Conservation (phyloP, 2,329 filamentous ascomycete species). For the Dothideomycetidae sp. region DNA sequence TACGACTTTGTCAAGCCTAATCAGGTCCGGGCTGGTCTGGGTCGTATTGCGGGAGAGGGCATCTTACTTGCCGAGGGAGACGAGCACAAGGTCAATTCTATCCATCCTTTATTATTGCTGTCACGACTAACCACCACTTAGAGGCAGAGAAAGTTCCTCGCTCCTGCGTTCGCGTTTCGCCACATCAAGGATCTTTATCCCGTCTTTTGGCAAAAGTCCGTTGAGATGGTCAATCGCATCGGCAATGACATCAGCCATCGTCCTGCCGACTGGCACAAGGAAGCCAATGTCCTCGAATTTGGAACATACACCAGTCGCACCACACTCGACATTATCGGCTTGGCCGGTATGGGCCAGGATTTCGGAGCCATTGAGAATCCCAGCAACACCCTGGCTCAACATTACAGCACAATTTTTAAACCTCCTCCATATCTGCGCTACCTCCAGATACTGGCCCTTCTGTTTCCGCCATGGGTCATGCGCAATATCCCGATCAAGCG, state of each 20-base stretch:
- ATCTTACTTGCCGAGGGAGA: constrained; percentile 78
- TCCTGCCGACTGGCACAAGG: constrained; percentile 15
- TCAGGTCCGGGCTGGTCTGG: constrained; percentile 38
- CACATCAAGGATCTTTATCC: constrained; percentile 38
- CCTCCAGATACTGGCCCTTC: constrained; percentile 38
- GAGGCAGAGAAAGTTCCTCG: constrained; percentile 33
- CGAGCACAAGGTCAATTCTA: constrained; percentile 52
- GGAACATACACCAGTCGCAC: constrained; percentile 35
- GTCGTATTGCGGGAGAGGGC: constrained; percentile 53
- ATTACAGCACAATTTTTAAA: constrained; percentile 38
- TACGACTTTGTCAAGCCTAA: constrained; percentile 38
- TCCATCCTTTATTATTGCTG: background rate
- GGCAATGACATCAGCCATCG: constrained; percentile 21
- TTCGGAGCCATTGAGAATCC: constrained; percentile 39
- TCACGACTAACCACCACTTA: constrained; percentile 11
- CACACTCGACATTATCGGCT: constrained; percentile 45
- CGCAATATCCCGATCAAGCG: constrained; percentile 51
- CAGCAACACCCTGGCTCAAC: constrained; percentile 37
- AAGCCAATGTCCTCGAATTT: constrained; percentile 29
- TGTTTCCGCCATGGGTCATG: constrained; percentile 51
- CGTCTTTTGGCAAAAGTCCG: constrained; percentile 35
- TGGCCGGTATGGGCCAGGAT: constrained; percentile 42
- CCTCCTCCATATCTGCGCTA: constrained; percentile 37
- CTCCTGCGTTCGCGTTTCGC: constrained; percentile 37
- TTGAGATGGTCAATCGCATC: constrained; percentile 26